Evolutionary conservation across 768 basidiomycete species (phyloP).

Genomic region (Hericium rajendrae): DNA sequence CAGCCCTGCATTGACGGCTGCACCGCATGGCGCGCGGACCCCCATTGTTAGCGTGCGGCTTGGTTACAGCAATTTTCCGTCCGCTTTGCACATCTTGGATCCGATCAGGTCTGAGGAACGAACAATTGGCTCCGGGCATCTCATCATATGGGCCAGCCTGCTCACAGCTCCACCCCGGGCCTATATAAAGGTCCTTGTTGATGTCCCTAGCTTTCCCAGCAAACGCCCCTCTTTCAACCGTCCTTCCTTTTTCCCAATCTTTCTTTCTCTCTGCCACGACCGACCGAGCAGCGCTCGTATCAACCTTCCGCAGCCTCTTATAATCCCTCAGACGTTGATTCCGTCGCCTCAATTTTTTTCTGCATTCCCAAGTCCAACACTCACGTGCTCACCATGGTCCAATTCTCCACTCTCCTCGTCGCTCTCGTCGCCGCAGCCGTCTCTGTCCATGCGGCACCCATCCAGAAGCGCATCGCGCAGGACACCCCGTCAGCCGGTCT

Average conservation of each 20-base stretch:
- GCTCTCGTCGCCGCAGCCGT: constrained; percentile 24
- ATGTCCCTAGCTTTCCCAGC: background rate
- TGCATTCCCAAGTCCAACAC: background rate
- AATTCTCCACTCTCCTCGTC: constrained; percentile 21
- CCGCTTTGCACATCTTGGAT: too few species aligned
- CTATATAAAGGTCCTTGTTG: background rate
- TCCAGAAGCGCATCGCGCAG: constrained; percentile 38
- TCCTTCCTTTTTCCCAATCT: background rate
- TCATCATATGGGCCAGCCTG: too few species aligned
- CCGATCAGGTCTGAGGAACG: too few species aligned
- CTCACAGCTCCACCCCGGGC: background rate
- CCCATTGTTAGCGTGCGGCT: too few species aligned
- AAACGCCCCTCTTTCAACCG: background rate
- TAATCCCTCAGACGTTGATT: background rate
- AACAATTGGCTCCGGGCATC: too few species aligned
- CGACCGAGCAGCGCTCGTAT: background rate
- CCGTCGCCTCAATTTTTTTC: background rate
- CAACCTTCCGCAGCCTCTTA: background rate
- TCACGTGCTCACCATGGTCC: constrained; percentile 22
- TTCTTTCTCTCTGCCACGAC: background rate
- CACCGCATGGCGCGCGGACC: too few species aligned
- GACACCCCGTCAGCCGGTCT: constrained; percentile 29
- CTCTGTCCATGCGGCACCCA: constrained; percentile 23
- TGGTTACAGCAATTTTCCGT: too few species aligned
- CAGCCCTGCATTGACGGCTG: too few species aligned